These are phyloP conservation scores for Linaria vulgaris DNA, from an alignment of 257 asterid species.

Conservation along the genomic window DNA sequence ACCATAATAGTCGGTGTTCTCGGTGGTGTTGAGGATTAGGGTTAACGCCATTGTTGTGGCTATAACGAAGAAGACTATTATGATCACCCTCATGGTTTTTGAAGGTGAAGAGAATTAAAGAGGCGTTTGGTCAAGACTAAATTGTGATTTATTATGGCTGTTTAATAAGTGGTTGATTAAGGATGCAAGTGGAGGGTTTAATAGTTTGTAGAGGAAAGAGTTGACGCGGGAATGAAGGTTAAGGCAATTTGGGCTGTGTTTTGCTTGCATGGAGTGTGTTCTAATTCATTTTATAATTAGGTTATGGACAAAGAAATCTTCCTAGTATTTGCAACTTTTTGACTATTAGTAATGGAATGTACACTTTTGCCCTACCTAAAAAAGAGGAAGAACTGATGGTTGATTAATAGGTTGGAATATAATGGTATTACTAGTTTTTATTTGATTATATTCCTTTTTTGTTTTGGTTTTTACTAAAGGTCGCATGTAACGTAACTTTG, in stretches of 20 bases:
- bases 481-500: too few relatives aligned
- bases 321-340: too few relatives aligned
- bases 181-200: neutral
- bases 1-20: neutral
- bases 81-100: slow-evolving; percentile 46
- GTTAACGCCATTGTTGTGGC: slow-evolving; percentile 38
- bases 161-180: slow-evolving; percentile 2
- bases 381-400: too few relatives aligned
- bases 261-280: slow-evolving; percentile 24
- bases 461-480: too few relatives aligned
- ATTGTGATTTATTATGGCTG: neutral
- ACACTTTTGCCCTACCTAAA: too few relatives aligned
- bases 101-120: slow-evolving; percentile 23
- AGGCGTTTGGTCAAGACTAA: neutral
- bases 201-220: slow-evolving; percentile 21
- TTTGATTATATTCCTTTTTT: too few relatives aligned
- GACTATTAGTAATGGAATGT: too few relatives aligned
- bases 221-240: slow-evolving; percentile 23
- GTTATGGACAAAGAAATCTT: neutral
- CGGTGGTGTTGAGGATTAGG: slow-evolving; percentile 30
- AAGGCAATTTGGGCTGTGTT: slow-evolving; percentile 8
- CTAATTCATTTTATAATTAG: slow-evolving; percentile 4
- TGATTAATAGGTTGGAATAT: too few relatives aligned
- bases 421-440: too few relatives aligned
- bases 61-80: slow-evolving; percentile 26